Evolutionary conservation across 176 grass and related monocot species (phyloP), one percentile per base, ranked within the genome.

Genomic region (Ampelocalamus luodianensis): DNA sequence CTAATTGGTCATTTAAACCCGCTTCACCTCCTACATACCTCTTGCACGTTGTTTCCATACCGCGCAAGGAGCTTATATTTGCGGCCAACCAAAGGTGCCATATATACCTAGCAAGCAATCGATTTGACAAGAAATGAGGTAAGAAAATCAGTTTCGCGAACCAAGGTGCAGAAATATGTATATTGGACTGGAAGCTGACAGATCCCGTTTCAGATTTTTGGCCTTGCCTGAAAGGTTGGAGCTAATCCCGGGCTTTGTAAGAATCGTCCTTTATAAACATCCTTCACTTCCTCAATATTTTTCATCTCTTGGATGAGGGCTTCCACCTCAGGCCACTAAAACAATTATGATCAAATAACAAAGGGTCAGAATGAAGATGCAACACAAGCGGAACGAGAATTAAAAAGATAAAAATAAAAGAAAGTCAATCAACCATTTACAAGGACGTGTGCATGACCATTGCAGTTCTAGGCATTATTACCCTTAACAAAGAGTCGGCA

Each of bases 241-340:
- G 96, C 86, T 74, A 96, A 81, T 46, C 96, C 96, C 9, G 86
- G 80, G 90, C 96, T 96, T 38, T 82, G 86, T 60, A 94, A 99
- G 81, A 99, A 99, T 34, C 85, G 82, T 39, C 96, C 96, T 87
- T 92, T 99, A 23, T 90, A 99, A 58, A 99, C 67, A 86, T 90
- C 88, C 70, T 77, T 82, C 34, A 99, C 91, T 62, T 79, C 84
- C 39, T 94, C 88, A 17, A 92, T 89, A 60, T 90, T 92, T 78
- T 88, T 89, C 80, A 99, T 65, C 80, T 99, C 91, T 80, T 96
- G 77, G 5, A 99, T 92, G 44, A 99, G 91, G 42, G 72, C 87
- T 50, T 99, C 90, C n/a, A 96, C 96, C 59, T 96, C 93, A 71
- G 88, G 83, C 96, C 96, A 99, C 96, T 99, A 74, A 70, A 79